Conservation (phyloP, 2,329 filamentous ascomycete genomes). For the Venturia effusa region DNA sequence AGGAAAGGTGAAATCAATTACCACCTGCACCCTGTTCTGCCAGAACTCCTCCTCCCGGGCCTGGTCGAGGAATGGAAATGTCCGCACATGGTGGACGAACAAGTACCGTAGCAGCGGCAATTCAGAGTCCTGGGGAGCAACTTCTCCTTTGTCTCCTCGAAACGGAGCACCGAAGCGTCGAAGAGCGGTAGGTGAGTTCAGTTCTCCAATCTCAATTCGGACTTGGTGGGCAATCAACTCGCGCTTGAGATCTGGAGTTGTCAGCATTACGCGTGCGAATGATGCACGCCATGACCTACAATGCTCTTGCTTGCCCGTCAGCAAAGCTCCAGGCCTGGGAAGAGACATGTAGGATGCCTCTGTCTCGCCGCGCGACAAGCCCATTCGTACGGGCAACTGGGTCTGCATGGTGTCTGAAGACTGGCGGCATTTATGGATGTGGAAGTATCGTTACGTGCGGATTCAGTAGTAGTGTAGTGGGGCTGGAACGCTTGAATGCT, state of each 20-base stretch:
- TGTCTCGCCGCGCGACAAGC: constrained; percentile 8
- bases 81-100: constrained; percentile 94
- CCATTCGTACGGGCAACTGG: neutral
- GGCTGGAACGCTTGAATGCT: neutral
- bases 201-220: constrained; percentile 77
- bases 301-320: constrained; percentile 97
- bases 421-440: neutral
- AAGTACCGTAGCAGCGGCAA: constrained; percentile 90
- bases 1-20: constrained; percentile 38
- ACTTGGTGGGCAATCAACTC: constrained; percentile 89
- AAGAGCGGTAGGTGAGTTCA: constrained; percentile 88
- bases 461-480: neutral
- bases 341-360: constrained; percentile 30
- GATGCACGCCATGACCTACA: constrained; percentile 44
- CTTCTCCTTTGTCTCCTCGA: constrained; percentile 81
- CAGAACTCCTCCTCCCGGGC: constrained; percentile 98
- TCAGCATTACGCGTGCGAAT: constrained; percentile 2
- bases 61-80: constrained; percentile 95
- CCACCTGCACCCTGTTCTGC: constrained; percentile 94
- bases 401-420: neutral
- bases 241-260: constrained; percentile 70
- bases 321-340: constrained; percentile 45
- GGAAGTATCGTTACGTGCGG: neutral
- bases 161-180: constrained; percentile 94
- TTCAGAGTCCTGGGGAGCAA: constrained; percentile 86